Evolutionary conservation across 179 eudicot genomes (phyloP).

Genomic region (Beta macrorhiza): DNA sequence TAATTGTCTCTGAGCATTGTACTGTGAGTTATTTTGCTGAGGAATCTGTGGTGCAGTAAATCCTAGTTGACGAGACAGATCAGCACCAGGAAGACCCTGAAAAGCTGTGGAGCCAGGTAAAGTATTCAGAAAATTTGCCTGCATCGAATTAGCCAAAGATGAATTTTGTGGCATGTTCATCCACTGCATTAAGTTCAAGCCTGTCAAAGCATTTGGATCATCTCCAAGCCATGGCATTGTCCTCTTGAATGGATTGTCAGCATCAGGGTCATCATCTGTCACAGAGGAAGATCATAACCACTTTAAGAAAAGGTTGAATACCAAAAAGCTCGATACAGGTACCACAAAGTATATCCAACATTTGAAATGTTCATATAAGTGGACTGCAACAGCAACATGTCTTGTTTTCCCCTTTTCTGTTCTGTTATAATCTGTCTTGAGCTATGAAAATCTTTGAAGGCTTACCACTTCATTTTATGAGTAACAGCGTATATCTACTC

Average conservation of each 20-base stretch:
- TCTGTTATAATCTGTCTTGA: neutral
- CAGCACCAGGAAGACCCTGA: constrained; percentile 50
- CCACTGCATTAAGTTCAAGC: constrained; percentile 87
- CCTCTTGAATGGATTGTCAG: constrained; percentile 69
- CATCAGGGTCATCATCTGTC: constrained; percentile 75
- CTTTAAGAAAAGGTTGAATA: neutral
- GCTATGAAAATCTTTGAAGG: neutral
- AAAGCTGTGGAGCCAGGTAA: constrained; percentile 50
- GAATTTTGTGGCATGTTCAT: constrained; percentile 91
- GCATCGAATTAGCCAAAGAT: constrained; percentile 54
- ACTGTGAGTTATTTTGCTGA: constrained; percentile 61
- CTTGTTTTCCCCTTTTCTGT: neutral
- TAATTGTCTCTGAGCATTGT: constrained; percentile 51
- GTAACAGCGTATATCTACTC: neutral
- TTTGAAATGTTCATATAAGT: neutral
- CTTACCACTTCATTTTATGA: neutral
- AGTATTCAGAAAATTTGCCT: constrained; percentile 54
- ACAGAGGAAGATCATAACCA: neutral
- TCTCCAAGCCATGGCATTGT: constrained; percentile 97
- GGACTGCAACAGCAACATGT: neutral
- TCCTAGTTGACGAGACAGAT: constrained; percentile 59
- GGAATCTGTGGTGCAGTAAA: constrained; percentile 54
- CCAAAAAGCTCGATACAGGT: neutral
- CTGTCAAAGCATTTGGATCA: constrained; percentile 64
- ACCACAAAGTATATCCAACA: neutral